Evolutionary conservation across 768 basidiomycete genomes (phyloP), one percentile per base, ranked within the genome.

Genomic region (Suillus clintonianus): DNA sequence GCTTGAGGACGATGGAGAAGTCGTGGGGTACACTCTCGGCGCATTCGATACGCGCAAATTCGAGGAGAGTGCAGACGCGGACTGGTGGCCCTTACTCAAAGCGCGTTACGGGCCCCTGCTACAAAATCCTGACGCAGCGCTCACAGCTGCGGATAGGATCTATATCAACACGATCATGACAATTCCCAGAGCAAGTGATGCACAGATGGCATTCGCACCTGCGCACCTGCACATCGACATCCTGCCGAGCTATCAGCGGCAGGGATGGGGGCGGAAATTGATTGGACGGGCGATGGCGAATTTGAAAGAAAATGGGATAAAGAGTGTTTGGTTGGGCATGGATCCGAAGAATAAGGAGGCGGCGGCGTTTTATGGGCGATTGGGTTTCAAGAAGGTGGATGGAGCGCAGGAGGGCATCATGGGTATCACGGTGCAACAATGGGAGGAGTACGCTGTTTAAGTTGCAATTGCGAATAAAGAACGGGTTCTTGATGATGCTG

Each of bases 151-250:
- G 6, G 75, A 76, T 57, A 43, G 60, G 70, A 66, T 56, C 47
- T 83, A 74, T 67, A 76, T 82, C 67, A 62, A 65, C 24, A 65
- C 69, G 30, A 68, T 85, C 57, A 76, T 78, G 62, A 64, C 69
- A 34, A 76, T 76, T 47, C 72, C 74, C 42, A 77, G 73, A 10
- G 82, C 85, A 1, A 73, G 83, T 17, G 82, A 85, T 10, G 80
- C 83, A n/a, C 83, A 82, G 65, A 77, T 91, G 64, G 76, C 80
- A 5, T 90, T 89, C 70, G 87, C 90, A 19, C 83, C 86, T 13
- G 91, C 91, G 10, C 90, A 93, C 74, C 66, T 93, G 67, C 91
- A 94, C 72, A 87, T 93, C 69, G 79, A 94, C 67, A 85, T 93
- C 61, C 70, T 92, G 68, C 82, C 86, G 30, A 80, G 79, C 48